Conservation (phyloP, 176 grass and related monocot genomes). For the Calamus simplicifolius region DNA sequence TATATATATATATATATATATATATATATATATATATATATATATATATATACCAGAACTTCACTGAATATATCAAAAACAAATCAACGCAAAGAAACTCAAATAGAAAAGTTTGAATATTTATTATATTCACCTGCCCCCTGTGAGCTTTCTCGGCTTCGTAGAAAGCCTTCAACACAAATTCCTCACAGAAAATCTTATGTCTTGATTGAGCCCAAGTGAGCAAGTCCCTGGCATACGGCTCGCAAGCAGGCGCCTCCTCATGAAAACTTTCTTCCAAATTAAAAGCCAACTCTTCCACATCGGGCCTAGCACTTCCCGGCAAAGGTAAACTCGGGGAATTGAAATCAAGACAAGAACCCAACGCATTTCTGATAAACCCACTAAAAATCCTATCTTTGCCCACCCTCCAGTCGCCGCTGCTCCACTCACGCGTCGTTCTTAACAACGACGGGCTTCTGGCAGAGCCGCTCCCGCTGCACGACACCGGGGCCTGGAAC, state of each 20-base stretch:
- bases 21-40: no score
- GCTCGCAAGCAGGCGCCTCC: constrained; percentile 29
- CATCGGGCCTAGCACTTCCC: constrained; percentile 15
- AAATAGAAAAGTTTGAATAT: neutral
- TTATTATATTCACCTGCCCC: constrained; percentile 45
- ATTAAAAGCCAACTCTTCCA: constrained; percentile 35
- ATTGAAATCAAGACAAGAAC: constrained; percentile 66
- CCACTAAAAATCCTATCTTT: constrained; percentile 58
- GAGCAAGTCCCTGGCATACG: constrained; percentile 45
- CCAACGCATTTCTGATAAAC: constrained; percentile 61
- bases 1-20: no score
- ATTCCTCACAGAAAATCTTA: constrained; percentile 71
- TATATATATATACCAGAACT: no score
- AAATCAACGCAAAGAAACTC: no score
- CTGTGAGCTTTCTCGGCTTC: constrained; percentile 67
- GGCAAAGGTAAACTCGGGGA: constrained; percentile 26
- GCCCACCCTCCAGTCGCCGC: constrained; percentile 11
- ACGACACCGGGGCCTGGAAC: constrained; percentile 39
- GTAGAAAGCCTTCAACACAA: constrained; percentile 78
- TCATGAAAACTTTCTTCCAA: constrained; percentile 31
- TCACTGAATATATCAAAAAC: no score
- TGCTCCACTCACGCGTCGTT: constrained; percentile 21
- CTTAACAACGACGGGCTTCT: constrained; percentile 44
- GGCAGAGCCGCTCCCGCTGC: constrained; percentile 24
- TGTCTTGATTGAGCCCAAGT: constrained; percentile 47